Conservation (phyloP, 768 basidiomycete genomes). For the Russula olivacea region DNA sequence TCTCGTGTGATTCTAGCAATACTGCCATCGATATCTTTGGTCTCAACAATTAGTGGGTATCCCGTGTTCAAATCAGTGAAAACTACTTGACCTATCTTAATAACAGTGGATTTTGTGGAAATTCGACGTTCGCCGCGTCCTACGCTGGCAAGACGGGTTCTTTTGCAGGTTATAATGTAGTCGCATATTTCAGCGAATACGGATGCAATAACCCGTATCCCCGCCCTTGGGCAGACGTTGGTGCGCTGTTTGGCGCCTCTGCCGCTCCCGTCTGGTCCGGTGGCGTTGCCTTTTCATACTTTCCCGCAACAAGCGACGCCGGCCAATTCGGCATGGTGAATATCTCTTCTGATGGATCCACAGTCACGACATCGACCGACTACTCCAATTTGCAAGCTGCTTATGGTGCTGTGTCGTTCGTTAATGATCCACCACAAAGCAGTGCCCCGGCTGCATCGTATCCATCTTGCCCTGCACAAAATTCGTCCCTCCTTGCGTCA, state of each 20-base stretch:
- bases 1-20: constrained; percentile 68
- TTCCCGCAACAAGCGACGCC: constrained; percentile 66
- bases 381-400: constrained; percentile 59
- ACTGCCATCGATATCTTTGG: constrained; percentile 81
- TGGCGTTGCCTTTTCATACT: constrained; percentile 85
- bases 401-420: constrained; percentile 50
- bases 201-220: constrained; percentile 61
- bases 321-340: constrained; percentile 86
- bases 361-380: constrained; percentile 64
- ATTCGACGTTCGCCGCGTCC: constrained; percentile 47
- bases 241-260: constrained; percentile 60
- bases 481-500: constrained; percentile 57
- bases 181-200: constrained; percentile 88
- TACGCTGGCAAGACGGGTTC: constrained; percentile 52
- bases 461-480: constrained; percentile 44
- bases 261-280: constrained; percentile 85
- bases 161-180: constrained; percentile 63
- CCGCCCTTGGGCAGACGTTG: constrained; percentile 76
- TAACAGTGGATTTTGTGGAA: constrained; percentile 76
- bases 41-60: constrained; percentile 75
- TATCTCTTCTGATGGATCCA: constrained; percentile 56
- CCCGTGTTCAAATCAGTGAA: background rate
- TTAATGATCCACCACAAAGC: constrained; percentile 57
- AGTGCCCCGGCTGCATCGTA: constrained; percentile 46
- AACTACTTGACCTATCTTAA: constrained; percentile 8